These are phyloP conservation scores for Euphorbia corollata DNA, from an alignment of 441 rosid species.

Conservation along the genomic window DNA sequence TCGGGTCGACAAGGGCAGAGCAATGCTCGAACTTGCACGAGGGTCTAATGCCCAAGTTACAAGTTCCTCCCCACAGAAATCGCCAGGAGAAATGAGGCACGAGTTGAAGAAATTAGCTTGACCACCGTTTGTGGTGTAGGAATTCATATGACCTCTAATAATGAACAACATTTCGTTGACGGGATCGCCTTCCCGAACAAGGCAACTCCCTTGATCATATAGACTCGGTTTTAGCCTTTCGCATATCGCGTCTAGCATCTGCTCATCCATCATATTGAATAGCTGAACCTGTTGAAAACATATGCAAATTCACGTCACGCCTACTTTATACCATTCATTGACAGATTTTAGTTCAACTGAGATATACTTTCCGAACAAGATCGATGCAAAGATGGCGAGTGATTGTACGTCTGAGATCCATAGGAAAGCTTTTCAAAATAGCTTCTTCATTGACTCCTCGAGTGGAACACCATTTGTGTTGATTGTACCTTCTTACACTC, in stretches of 20 bases:
- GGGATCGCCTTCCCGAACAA: slow-evolving; percentile 53
- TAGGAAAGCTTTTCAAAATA: slow-evolving; percentile 39
- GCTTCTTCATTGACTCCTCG: slow-evolving; percentile 55
- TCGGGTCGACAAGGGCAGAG: slow-evolving; percentile 52
- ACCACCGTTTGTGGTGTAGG: slow-evolving; percentile 54
- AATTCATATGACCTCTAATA: slow-evolving; percentile 44
- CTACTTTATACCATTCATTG: background rate
- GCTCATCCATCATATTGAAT: slow-evolving; percentile 51
- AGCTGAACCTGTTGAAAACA: slow-evolving; percentile 38
- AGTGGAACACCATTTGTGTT: slow-evolving; percentile 45
- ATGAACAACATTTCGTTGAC: slow-evolving; percentile 55
- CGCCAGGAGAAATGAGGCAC: slow-evolving; percentile 44
- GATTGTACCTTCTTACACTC: slow-evolving; percentile 41
- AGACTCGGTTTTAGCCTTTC: slow-evolving; percentile 49
- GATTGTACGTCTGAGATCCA: slow-evolving; percentile 46
- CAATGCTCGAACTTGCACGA: slow-evolving; percentile 32
- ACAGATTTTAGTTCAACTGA: background rate
- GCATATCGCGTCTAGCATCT: slow-evolving; percentile 52
- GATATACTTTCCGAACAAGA: slow-evolving; percentile 43
- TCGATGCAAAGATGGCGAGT: slow-evolving; percentile 60
- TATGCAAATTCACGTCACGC: background rate
- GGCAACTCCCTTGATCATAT: slow-evolving; percentile 30
- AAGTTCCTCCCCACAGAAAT: slow-evolving; percentile 57
- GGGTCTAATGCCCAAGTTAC: slow-evolving; percentile 58
- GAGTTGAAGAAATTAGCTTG: slow-evolving; percentile 49